phyloP scores from a whole-genome alignment of 1,284 basidiomycete genomes.

The Rhodofomes roseus region DNA sequence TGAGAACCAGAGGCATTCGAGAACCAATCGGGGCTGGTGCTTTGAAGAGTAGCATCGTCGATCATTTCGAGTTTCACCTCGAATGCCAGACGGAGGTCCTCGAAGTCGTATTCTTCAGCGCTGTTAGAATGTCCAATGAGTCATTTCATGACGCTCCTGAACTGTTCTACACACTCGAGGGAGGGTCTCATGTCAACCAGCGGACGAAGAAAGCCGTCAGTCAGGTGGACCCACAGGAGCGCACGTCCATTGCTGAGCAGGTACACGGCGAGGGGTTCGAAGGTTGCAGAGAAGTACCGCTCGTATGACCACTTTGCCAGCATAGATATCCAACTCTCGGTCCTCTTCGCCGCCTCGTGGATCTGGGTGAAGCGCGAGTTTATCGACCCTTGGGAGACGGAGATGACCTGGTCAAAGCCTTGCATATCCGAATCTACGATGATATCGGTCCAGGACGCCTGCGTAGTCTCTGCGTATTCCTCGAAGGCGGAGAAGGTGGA shows the following conservation, averaged over 20 bases:
- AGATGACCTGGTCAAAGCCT: constrained; percentile 30
- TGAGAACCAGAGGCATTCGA: neutral
- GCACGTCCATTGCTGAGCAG: constrained; percentile 23
- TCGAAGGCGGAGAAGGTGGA: neutral
- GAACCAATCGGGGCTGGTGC: neutral
- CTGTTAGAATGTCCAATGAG: too few relatives aligned
- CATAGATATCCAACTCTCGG: neutral
- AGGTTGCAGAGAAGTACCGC: constrained; percentile 21
- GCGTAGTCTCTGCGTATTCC: constrained; percentile 2
- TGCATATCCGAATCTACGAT: constrained; percentile 22
- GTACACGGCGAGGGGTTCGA: constrained; percentile 22
- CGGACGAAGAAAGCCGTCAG: constrained; percentile 16
- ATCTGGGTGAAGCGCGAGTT: constrained; percentile 24
- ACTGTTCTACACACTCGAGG: neutral
- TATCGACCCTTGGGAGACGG: constrained; percentile 29
- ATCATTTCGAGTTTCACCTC: constrained; percentile 28
- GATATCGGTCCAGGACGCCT: constrained; percentile 19
- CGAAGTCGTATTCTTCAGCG: constrained; percentile 18
- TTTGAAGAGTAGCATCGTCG: neutral
- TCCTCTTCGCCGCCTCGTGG: constrained; percentile 9
- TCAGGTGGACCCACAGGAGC: constrained; percentile 24
- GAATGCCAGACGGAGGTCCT: constrained; percentile 28
- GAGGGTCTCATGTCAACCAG: constrained; percentile 13
- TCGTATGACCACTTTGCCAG: constrained; percentile 23
- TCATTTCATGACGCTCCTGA: neutral